Evolutionary conservation across 108 stramenopile genomes (phyloP).

Genomic region (Cyclostephanos tholiformis): DNA sequence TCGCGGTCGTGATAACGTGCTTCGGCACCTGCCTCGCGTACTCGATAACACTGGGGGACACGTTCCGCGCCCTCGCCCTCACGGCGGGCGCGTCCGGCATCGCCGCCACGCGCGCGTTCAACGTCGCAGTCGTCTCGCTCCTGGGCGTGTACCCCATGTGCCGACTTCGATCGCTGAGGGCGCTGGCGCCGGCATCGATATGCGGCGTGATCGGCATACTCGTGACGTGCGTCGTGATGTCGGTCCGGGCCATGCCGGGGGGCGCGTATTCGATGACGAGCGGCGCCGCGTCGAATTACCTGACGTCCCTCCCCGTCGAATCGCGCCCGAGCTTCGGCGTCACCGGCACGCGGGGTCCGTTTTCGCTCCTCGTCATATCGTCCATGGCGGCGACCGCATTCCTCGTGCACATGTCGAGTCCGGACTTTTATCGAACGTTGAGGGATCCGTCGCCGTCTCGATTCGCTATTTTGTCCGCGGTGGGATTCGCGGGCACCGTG

Average conservation of each 20-base stretch:
- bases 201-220: constrained; percentile 69
- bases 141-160: constrained; percentile 71
- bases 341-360: constrained; percentile 52
- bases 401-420: constrained; percentile 92
- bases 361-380: constrained; percentile 64
- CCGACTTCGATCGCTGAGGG: constrained; percentile 60
- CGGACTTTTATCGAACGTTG: constrained; percentile 82
- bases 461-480: constrained; percentile 56
- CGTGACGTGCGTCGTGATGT: constrained; percentile 70
- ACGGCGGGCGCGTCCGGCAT: constrained; percentile 42
- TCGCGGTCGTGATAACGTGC: constrained; percentile 70
- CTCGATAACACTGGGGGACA: constrained; percentile 86
- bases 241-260: constrained; percentile 56
- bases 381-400: constrained; percentile 89
- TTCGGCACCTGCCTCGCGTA: constrained; percentile 83
- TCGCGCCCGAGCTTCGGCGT: constrained; percentile 63
- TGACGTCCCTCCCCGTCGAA: constrained; percentile 36
- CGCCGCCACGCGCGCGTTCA: constrained; percentile 49
- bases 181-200: constrained; percentile 73
- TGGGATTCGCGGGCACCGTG: constrained; percentile 66
- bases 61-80: constrained; percentile 53
- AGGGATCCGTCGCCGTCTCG: constrained; percentile 47
- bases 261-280: constrained; percentile 45
- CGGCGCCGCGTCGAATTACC: constrained; percentile 25
- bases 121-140: constrained; percentile 58